phyloP scores from a whole-genome alignment of 1,139 yeast species.

The Taphrina communis region DNA sequence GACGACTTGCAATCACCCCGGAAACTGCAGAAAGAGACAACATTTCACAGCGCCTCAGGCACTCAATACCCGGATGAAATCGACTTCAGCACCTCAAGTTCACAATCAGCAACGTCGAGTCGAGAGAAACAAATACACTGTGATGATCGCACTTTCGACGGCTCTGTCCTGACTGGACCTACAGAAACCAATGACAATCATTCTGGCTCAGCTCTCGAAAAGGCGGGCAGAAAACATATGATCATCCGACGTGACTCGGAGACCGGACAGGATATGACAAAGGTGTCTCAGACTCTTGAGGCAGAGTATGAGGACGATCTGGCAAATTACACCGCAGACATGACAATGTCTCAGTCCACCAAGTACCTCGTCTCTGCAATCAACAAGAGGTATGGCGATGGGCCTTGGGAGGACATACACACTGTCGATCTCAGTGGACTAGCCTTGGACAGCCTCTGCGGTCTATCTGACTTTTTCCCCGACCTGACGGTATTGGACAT shows the following conservation, averaged over 20 bases:
- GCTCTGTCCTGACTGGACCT: neutral
- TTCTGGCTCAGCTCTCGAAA: neutral
- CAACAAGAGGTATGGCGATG: slow-evolving; percentile 32
- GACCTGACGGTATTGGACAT: slow-evolving; percentile 50
- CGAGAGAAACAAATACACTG: neutral
- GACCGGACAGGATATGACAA: neutral
- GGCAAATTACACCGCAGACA: slow-evolving; percentile 1
- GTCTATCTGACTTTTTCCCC: slow-evolving; percentile 53
- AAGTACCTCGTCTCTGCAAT: slow-evolving; percentile 20
- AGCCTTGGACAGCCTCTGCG: slow-evolving; percentile 50
- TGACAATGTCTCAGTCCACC: slow-evolving; percentile 36
- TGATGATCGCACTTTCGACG: neutral
- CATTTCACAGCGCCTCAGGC: neutral
- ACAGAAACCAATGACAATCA: neutral
- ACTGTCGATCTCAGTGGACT: slow-evolving; percentile 50
- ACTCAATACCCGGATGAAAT: slow-evolving; percentile 22
- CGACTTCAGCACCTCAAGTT: slow-evolving; percentile 19
- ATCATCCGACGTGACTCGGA: neutral
- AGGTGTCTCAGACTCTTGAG: slow-evolving; percentile 9
- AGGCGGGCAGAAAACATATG: neutral
- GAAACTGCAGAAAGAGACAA: slow-evolving; percentile 10
- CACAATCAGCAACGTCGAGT: neutral
- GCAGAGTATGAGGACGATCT: slow-evolving; percentile 1
- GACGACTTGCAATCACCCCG: slow-evolving; percentile 2
- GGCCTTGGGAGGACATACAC: slow-evolving; percentile 52